Evolutionary conservation across 257 asterid species (phyloP).

Genomic region (Plectranthus barbatus): DNA sequence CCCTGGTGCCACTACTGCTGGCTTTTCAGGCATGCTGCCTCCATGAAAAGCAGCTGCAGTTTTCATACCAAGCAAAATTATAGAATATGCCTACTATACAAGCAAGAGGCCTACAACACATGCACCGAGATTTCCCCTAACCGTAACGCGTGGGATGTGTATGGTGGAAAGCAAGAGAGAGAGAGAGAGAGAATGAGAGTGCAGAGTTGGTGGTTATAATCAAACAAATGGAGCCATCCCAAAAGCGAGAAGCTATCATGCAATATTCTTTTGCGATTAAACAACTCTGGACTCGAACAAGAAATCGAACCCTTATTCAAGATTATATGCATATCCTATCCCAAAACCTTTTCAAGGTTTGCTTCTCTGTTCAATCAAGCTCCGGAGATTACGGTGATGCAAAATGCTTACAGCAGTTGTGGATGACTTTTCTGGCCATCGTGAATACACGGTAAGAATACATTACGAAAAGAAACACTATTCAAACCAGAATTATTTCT

Average conservation of each 20-base stretch:
- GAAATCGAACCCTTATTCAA: background rate
- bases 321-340: background rate
- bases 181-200: background rate
- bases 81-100: background rate
- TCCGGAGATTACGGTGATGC: conserved; percentile 12
- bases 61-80: conserved; percentile 18
- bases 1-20: conserved; percentile 31
- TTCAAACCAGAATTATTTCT: too few species aligned
- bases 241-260: background rate
- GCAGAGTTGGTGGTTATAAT: background rate
- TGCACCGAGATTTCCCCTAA: background rate
- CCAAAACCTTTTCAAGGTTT: too few species aligned
- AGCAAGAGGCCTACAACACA: conserved; percentile 1
- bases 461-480: too few species aligned
- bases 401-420: background rate
- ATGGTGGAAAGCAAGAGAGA: conserved; percentile 1
- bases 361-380: background rate
- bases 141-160: conserved; percentile 11
- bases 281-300: background rate
- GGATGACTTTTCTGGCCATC: background rate
- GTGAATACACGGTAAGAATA: background rate
- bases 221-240: background rate
- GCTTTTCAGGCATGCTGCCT: conserved; percentile 66
- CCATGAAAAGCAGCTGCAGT: conserved; percentile 48
- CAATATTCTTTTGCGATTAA: background rate